Base-by-base conservation (phyloP, 75 land plant genomes). In the Gnetum montanum region DNA sequence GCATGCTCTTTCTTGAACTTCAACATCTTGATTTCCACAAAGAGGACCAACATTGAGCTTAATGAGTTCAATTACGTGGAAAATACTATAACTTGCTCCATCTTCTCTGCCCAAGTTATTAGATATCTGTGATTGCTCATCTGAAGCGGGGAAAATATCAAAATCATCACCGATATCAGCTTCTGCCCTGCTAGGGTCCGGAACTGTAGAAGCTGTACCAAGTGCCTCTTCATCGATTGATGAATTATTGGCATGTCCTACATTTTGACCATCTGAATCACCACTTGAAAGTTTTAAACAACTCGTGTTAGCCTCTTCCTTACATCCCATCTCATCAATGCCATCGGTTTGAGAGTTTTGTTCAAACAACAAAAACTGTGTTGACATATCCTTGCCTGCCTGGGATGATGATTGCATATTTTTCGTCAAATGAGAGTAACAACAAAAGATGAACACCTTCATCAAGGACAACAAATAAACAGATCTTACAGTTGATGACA, bases 391-490 rank as follows among this genome's bases (percentile, higher is more conserved):
- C n/a, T n/a, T n/a, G n/a, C n/a, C n/a, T n/a, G n/a, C n/a, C n/a
- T n/a, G n/a, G n/a, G n/a, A n/a, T n/a, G n/a, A n/a, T n/a, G n/a
- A n/a, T n/a, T n/a, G n/a, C n/a, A n/a, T 33, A 25, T 25, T 33
- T 53, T 26, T 33, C 48, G 31, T 45, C 10, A 78, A 29, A 68
- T 60, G 62, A 8, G 63, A 65, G 44, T 49, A 46, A 25, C 66
- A 65, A 53, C 62, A 77, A 46, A 70, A 85, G 6, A 73, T 62
- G 41, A 90, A 64, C 36, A 89, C 81, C 70, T 94, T 94, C 41
- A 94, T 73, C 2, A 73, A 70, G 24, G 96, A 75, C 36, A 85
- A 96, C 27, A 94, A 57, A 65, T 85, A 94, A 41, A 94, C 76
- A 59, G 91, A 96, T 43, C 83, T 84, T 8, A 85, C 70, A 15